Evolutionary conservation across 306 rosid species (phyloP).

Genomic region (Lotus japonicus): DNA sequence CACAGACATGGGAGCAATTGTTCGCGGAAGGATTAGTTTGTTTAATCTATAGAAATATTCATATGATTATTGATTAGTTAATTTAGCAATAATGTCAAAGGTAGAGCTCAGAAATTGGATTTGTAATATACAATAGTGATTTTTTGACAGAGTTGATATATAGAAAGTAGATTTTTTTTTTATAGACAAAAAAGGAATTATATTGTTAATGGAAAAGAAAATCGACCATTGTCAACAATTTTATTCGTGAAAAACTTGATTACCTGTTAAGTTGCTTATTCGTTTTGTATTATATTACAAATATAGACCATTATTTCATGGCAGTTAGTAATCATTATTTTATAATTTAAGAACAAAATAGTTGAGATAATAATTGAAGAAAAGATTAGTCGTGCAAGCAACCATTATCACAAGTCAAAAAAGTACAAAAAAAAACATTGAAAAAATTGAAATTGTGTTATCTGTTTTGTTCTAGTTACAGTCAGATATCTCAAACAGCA

Average conservation of each 20-base stretch:
- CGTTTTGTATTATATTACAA: neutral
- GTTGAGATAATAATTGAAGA: neutral
- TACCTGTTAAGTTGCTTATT: neutral
- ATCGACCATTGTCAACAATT: neutral
- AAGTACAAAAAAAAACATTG: neutral
- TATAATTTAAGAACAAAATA: neutral
- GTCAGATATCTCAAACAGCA: too few relatives aligned
- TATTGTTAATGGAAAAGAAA: slow-evolving; percentile 2
- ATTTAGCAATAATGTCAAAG: neutral
- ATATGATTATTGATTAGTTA: slow-evolving; percentile 12
- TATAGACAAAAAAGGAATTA: neutral
- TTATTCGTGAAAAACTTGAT: neutral
- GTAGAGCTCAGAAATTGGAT: slow-evolving; percentile 5
- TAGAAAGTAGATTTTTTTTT: neutral
- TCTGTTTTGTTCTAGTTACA: too few relatives aligned
- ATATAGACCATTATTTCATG: neutral
- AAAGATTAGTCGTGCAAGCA: slow-evolving; percentile 19
- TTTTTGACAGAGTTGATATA: slow-evolving; percentile 9
- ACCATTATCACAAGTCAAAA: neutral
- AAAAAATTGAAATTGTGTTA: too few relatives aligned
- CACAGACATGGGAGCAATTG: neutral
- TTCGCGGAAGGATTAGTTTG: neutral
- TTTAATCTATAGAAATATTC: neutral
- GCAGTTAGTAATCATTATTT: neutral
- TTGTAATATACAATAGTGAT: neutral